Base-by-base conservation (phyloP, 2,329 filamentous ascomycete genomes). In the Dothistroma pini region DNA sequence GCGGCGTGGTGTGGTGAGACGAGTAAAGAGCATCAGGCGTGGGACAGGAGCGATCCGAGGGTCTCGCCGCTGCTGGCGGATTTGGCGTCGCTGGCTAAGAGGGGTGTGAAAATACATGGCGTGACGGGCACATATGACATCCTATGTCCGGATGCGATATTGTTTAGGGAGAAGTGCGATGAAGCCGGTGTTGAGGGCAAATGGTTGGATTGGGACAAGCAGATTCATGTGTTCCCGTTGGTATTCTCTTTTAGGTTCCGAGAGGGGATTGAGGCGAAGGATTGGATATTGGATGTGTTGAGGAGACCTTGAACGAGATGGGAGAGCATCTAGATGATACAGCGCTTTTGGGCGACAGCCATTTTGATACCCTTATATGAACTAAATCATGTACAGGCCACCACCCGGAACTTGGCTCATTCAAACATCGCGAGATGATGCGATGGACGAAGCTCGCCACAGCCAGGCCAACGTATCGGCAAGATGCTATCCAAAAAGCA, bases 211-310 rank as follows among this genome's bases (percentile, higher is more conserved):
- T 86, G 84, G 84, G 78, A 83, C 19, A 79, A 79, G 19, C 81
- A 85, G 72, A 86, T 86, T 81, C 84, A 86, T 70, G 84, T 81
- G 61, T 86, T 85, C 56, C 77, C 81, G 0, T 69, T 86, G 38
- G 78, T 80, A 1, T 80, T 78, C 51, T 72, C 75, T 1, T 84
- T 81, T 63, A 76, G 77, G 0, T 41, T 85, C 29, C 72, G 68
- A 4, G 83, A 85, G 65, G 77, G 80, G 1, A 76, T 73, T 32
- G 72, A 80, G 61, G 79, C 71, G 0, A 72, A 79, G 32, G 73
- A 79, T 1, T 84, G 81, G 78, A 72, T 81, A 0, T 57, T 80
- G 0, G 73, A 78, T 61, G 64, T 72, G 6, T 44, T 73, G 31
- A 63, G 51, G 49, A 61, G 61, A 53, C 47, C 58, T 31, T 67